Base-by-base conservation (phyloP, 169 alveolate species). In the Babesia gibsoni region DNA sequence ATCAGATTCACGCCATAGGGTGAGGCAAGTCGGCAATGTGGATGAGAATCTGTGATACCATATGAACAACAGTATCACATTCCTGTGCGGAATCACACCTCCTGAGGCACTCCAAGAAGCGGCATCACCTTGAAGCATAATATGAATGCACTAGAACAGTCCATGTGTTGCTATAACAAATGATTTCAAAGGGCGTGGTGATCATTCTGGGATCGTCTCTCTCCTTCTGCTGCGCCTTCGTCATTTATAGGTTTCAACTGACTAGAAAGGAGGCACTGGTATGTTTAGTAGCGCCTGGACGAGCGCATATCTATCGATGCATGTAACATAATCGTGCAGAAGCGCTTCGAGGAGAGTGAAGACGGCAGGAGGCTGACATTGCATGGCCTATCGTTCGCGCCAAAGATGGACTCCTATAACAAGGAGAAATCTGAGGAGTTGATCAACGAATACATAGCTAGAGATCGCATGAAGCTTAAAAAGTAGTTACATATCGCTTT, bases 211-310 rank as follows among this genome's bases (percentile, higher is more conserved):
- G 68, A 30, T 43, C 68, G 29, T 58, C 68, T n/a, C 42, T 39
- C n/a, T 9, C 42, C 10, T 54, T 58, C 23, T 52, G 68, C 8
- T 58, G 42, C 46, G 68, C 68, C 41, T 22, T 58, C 37, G 68
- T 58, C 10, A 33, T 12, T 29, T 58, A 58, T 41, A 8, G 68
- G 32, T 6, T 58, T 14, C 37, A 58, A 25, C 33, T 58, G 48
- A 73, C 75, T 10, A 18, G 84, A 42, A 57, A 39, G 49, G 77
- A 73, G 30, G 74, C 84, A 16, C 25, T 73, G 69, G 84, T 73
- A 50, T 4, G 68, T 25, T 35, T 10, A 0, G 29, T 12, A 25
- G n/a, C n/a, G n/a, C n/a, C n/a, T n/a, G n/a, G n/a, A n/a, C n/a
- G n/a, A n/a, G n/a, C n/a, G n/a, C n/a, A n/a, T n/a, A n/a, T n/a